Conservation (phyloP, 257 asterid genomes). For the Ophiorrhiza pumila region DNA sequence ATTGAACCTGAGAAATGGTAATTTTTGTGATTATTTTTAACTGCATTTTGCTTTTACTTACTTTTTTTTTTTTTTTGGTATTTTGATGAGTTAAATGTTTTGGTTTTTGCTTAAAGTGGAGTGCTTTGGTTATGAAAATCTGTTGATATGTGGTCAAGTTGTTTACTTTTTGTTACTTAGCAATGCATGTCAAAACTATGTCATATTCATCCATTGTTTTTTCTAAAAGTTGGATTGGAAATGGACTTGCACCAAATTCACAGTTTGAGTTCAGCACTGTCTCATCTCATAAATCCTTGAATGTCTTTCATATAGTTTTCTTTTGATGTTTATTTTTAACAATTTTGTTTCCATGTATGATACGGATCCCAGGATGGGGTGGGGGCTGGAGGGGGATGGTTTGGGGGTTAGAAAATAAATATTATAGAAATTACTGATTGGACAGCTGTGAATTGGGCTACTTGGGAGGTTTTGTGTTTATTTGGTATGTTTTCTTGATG, state of each 20-base stretch:
- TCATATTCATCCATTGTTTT: not conserved
- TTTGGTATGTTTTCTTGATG: not conserved
- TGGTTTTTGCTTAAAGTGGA: not conserved
- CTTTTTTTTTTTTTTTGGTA: not conserved
- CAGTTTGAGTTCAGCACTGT: not conserved
- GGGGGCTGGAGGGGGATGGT: not conserved
- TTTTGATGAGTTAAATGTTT: not conserved
- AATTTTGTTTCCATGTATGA: not conserved
- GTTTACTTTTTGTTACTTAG: not conserved
- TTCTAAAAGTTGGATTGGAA: not conserved
- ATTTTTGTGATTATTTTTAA: not conserved
- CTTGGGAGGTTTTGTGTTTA: not conserved
- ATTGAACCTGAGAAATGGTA: conserved; percentile 27
- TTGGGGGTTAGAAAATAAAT: not conserved
- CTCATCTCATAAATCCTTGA: not conserved
- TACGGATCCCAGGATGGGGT: not conserved
- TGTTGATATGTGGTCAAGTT: not conserved
- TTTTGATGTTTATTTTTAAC: too few relatives aligned
- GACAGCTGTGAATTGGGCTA: not conserved
- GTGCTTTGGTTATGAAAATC: not conserved
- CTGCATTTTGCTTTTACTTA: not conserved
- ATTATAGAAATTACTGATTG: too few relatives aligned
- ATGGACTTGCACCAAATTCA: not conserved
- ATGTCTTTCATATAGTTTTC: not conserved
- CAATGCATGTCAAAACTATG: not conserved